Base-by-base conservation (phyloP, 148 eudicot genomes). In the Spergularia bocconei region DNA sequence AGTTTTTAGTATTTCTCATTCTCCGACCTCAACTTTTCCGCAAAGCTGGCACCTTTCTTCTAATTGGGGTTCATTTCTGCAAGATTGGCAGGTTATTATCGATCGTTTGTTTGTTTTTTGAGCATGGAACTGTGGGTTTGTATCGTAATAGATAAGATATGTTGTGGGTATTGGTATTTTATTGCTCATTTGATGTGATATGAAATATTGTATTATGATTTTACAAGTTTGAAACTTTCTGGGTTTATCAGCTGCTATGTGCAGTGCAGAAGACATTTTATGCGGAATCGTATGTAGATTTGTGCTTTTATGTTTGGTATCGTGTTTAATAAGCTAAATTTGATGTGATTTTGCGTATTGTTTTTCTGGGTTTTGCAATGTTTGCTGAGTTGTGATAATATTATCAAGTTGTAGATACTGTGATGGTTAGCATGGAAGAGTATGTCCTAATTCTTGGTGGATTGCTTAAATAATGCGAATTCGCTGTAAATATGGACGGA, bases 381-480 rank as follows among this genome's bases (percentile, higher is more conserved):
- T 67, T 13, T 67, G 70, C 10, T 44, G 8, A 44, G 10, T 44
- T 44, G 7, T 44, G 48, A 14, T 67, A 56, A 67, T 19, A 36
- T 48, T 48, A 19, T 6, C 36, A 10, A 0, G 38, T 44, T 13
- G 20, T 66, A 15, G 39, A 7, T 4, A 61, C n/a, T n/a, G n/a
- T n/a, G n/a, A n/a, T n/a, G n/a, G n/a, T 4, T 61, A 23, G 25
- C 25, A 23, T 21, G 48, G 8, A 4, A 44, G 8, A 44, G 6
- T 44, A 44, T 54, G 78, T 69, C 79, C 79, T 77, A 77, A 77
- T 77, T 77, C 79, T 76, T 77, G 79, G 79, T 77, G 53, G 74
- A 41, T 77, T 69, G 60, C 79, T 77, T 60, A 77, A 77, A 69
- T 2, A 69, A 77, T 69, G 79, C 69, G 68, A 67, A 77, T 58